These are phyloP conservation scores for Penicillium occitanis DNA, from an alignment of 2,329 filamentous ascomycete species.

Conservation along the genomic window DNA sequence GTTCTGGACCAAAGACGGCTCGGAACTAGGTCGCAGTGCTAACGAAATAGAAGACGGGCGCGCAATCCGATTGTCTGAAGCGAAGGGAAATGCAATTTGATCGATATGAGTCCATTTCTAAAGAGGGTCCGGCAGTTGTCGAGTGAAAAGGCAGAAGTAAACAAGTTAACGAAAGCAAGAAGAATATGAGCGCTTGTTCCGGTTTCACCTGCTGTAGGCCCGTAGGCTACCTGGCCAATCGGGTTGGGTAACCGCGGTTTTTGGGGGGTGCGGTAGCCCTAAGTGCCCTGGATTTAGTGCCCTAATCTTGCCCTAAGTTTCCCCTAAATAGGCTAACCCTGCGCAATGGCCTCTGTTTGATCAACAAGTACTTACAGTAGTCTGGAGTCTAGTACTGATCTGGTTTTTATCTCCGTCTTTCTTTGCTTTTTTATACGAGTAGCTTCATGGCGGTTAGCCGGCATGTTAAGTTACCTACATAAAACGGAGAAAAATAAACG, in stretches of 20 bases:
- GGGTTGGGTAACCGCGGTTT: not conserved
- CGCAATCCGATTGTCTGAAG: slow-evolving; percentile 1
- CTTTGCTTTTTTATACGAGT: not conserved
- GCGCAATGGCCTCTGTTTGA: slow-evolving; percentile 3
- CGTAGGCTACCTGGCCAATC: not conserved
- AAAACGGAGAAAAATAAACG: not conserved
- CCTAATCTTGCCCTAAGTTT: not conserved
- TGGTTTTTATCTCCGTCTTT: not conserved
- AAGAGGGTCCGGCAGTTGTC: not conserved
- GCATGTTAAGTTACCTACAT: not conserved
- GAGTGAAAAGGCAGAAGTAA: slow-evolving; percentile 1
- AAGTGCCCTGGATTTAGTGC: not conserved
- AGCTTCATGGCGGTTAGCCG: not conserved
- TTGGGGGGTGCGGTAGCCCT: not conserved
- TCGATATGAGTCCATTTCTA: not conserved
- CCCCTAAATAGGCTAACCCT: not conserved
- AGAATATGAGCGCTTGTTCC: not conserved
- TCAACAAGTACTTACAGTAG: slow-evolving; percentile 3
- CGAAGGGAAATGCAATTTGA: not conserved
- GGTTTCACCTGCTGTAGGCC: not conserved
- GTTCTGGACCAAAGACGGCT: not conserved
- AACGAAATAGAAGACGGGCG: not conserved
- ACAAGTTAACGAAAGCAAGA: not conserved
- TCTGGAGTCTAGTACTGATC: not conserved
- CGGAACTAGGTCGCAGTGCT: not conserved